A percentile compares a stretch with the other conserved stretches of the same genome.
These are phyloP conservation scores for Fusarium sp. DNA, from an alignment of 2,329 filamentous ascomycete genomes.

Conservation along the genomic window DNA sequence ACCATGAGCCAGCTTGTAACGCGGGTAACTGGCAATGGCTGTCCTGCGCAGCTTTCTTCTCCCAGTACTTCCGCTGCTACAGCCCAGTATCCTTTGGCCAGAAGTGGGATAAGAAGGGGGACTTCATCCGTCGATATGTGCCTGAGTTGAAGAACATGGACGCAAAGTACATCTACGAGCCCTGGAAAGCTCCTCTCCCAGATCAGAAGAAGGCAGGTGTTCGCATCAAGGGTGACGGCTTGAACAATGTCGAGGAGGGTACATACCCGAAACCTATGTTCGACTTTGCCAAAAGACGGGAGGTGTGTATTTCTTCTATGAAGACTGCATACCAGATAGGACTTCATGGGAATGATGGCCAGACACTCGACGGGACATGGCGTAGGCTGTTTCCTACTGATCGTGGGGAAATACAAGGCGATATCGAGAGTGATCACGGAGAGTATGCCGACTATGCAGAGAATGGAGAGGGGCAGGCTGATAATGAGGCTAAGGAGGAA, in stretches of 20 bases:
- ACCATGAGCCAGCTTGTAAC: conserved; percentile 81
- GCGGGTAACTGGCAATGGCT: conserved; percentile 85
- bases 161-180: conserved; percentile 82
- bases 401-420: conserved; percentile 57
- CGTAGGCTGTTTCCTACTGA: conserved; percentile 58
- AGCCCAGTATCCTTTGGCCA: conserved; percentile 77
- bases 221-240: conserved; percentile 67
- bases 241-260: conserved; percentile 56
- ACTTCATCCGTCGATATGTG: conserved; percentile 73
- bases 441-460: conserved; percentile 51
- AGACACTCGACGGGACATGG: conserved; percentile 71
- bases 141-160: conserved; percentile 73
- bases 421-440: conserved; percentile 51
- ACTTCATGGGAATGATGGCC: conserved; percentile 72
- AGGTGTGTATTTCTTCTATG: conserved; percentile 74
- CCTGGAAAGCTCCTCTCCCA: conserved; percentile 76
- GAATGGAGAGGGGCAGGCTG: conserved; percentile 41
- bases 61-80: conserved; percentile 78
- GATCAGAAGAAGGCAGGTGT: conserved; percentile 79
- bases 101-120: conserved; percentile 79
- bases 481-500: conserved; percentile 33
- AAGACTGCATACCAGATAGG: conserved; percentile 76
- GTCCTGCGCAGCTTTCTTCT: conserved; percentile 79
- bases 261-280: conserved; percentile 83
- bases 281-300: conserved; percentile 74